Conservation (phyloP, 2,329 filamentous ascomycete species). For the Epichloe uncinata region DNA sequence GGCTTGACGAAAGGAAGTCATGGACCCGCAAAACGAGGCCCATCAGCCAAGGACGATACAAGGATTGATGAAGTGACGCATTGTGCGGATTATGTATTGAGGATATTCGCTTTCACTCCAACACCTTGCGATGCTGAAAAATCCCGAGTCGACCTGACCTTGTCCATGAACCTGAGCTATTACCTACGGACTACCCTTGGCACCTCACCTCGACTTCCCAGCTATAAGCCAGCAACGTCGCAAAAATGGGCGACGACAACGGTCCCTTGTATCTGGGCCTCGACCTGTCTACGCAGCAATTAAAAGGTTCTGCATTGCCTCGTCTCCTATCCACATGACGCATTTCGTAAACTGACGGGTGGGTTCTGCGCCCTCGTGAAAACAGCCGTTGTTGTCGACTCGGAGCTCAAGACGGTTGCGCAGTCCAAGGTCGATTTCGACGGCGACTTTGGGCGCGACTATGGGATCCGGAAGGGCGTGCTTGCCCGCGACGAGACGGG, state of each 20-base stretch:
- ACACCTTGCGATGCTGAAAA: too few relatives aligned
- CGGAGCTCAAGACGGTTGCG: constrained; percentile 65
- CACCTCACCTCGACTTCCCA: too few relatives aligned
- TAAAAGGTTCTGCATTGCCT: constrained; percentile 70
- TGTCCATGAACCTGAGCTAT: too few relatives aligned
- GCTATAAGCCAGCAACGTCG: neutral
- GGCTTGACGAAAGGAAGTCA: too few relatives aligned
- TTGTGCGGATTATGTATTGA: too few relatives aligned
- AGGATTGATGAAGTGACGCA: too few relatives aligned
- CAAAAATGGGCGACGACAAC: neutral
- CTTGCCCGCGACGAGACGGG: constrained; percentile 66
- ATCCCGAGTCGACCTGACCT: too few relatives aligned
- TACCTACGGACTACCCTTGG: too few relatives aligned
- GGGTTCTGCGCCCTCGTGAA: rapidly evolving
- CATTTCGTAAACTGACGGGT: neutral
- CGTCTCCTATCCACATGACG: neutral
- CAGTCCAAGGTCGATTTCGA: constrained; percentile 95
- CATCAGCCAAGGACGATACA: too few relatives aligned
- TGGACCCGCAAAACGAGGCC: too few relatives aligned
- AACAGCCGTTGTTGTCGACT: constrained; percentile 75
- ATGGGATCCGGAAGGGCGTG: constrained; percentile 80
- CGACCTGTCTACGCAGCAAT: constrained; percentile 91
- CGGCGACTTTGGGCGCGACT: constrained; percentile 57
- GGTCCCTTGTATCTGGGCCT: constrained; percentile 76
- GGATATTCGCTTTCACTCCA: too few relatives aligned